Base-by-base conservation (phyloP, 2,329 filamentous ascomycete species). In the Fusarium veterinarium region DNA sequence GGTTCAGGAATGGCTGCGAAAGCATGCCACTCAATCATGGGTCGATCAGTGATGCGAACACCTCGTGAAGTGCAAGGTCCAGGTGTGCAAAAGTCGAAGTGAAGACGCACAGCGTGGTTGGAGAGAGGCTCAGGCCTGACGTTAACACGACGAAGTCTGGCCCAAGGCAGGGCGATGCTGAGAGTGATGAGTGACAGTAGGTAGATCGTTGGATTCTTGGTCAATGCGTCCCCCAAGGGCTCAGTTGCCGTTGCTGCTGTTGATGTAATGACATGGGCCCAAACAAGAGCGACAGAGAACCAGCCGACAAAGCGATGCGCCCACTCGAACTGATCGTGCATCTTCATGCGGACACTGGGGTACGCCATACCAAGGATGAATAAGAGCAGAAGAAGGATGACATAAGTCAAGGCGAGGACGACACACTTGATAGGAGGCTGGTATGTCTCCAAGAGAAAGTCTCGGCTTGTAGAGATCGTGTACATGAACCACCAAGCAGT, bases 221-320 rank as follows among this genome's bases (percentile, higher is more conserved):
- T 66, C 14, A 75, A 19, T 1, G 67, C 67, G 0, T 55, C 19
- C 0, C 69, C 72, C 19, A 75, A 19, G 1, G 69, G 45, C 2
- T 49, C 72, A 16, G 44, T n/a, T 2, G 56, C 38, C 2, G 53
- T 23, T 0, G 70, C 57, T 4, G 64, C 67, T 3, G 92, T 91
- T 60, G 91, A 88, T 40, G 90, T 82, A 48, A 92, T 76, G 17
- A 87, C 82, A 67, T 92, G 86, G 0, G 77, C 83, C 86, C 91
- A 91, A 71, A 93, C 89, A 23, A 92, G 80, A 11, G 81, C 83
- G 6, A 93, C 82, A 17, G 89, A 84, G 20, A 85, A 83, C 91
- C 91, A 93, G 13, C 91, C 91, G 4, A 85, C 86, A 76, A 91
- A 93, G 45, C 91, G 90, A 80, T 93, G 91, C 40, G 86, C 86